Base-by-base conservation (phyloP, 2,329 filamentous ascomycete genomes). In the Xylaria sp. region DNA sequence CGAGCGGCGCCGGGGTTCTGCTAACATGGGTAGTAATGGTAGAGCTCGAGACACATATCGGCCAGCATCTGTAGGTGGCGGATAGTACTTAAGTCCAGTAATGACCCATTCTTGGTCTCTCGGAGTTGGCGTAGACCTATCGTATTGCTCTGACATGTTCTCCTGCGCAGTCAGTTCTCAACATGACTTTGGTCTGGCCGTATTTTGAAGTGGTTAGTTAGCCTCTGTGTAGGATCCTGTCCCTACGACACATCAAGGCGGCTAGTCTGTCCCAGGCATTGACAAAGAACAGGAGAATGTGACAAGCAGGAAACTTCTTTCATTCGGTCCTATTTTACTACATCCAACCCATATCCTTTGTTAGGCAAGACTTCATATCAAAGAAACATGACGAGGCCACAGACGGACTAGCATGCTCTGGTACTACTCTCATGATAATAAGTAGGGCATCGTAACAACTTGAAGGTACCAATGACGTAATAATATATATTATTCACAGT, bases 1-100 rank as follows among this genome's bases (percentile, higher is more conserved):
- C 7, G 63, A 65, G 50, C 55, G n/a, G 63, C 69, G 42, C 36
- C 29, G 51, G 59, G 70, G n/a, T 29, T 69, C 31, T 22, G 17
- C 22, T 42, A 22, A 10, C 33, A 45, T 29, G 17, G 72, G 74
- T 6, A 69, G 71, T n/a, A 5, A 33, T 22, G 70, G 70, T 49
- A 71, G 55, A 22, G 66, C 54, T 45, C 62, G 54, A 44, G 51
- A 56, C 4, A 44, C 56, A 61, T 71, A 71, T 25, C 51, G 61
- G n/a, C 39, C 20, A 20, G 66, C 31, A 56, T 64, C 47, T 47
- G 11, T 50, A 31, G 70, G 70, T 3, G 70, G 70, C 10, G 66
- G 59, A 36, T 68, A 69, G 27, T 55, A 51, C 25, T 65, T 53
- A 38, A 5, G 44, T 25, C 45, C 29, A 29, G 17, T 27, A 29